Percentiles rank a stretch among this genome's conserved stretches.
Conservation (phyloP, 805 yeast species). For the Sungouiozyma intestinalis region DNA sequence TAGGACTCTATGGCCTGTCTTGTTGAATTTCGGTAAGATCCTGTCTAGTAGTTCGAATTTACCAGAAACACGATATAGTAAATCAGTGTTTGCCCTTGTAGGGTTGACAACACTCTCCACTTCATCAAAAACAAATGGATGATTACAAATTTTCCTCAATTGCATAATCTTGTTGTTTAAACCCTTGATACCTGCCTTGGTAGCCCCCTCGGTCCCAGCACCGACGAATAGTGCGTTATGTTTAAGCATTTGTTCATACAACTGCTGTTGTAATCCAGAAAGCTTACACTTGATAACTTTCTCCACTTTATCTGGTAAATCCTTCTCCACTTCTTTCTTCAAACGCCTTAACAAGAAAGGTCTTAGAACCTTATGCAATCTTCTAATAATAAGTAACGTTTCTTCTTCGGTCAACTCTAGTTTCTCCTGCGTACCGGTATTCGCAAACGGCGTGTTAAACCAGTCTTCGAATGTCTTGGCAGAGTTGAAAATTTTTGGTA, state of each 20-base stretch:
- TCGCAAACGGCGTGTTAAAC: conserved; percentile 84
- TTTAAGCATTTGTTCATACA: conserved; percentile 71
- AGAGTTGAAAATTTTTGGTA: conserved; percentile 77
- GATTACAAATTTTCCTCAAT: conserved; percentile 73
- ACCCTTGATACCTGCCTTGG: conserved; percentile 63
- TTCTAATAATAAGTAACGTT: conserved; percentile 65
- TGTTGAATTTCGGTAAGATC: conserved; percentile 63
- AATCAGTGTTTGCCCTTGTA: conserved; percentile 47
- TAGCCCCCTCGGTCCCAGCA: conserved; percentile 43
- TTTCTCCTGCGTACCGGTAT: conserved; percentile 73
- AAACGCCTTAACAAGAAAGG: conserved; percentile 77
- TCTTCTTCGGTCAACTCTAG: conserved; percentile 81
- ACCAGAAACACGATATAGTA: conserved; percentile 69
- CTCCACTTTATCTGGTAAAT: conserved; percentile 75
- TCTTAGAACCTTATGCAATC: conserved; percentile 78
- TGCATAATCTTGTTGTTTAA: conserved; percentile 79
- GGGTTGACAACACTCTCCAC: conserved; percentile 65
- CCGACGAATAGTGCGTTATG: conserved; percentile 61
- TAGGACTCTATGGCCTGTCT: conserved; percentile 66
- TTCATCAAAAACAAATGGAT: conserved; percentile 79
- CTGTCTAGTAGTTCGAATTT: conserved; percentile 72
- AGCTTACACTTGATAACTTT: conserved; percentile 71
- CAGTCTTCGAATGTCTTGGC: conserved; percentile 82
- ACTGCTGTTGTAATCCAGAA: conserved; percentile 57
- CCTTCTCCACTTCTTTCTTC: conserved; percentile 81